A percentile compares a stretch with the other conserved stretches of the same genome.
phyloP scores from a whole-genome alignment of 257 asterid species.

The Nicotiana undulata region DNA sequence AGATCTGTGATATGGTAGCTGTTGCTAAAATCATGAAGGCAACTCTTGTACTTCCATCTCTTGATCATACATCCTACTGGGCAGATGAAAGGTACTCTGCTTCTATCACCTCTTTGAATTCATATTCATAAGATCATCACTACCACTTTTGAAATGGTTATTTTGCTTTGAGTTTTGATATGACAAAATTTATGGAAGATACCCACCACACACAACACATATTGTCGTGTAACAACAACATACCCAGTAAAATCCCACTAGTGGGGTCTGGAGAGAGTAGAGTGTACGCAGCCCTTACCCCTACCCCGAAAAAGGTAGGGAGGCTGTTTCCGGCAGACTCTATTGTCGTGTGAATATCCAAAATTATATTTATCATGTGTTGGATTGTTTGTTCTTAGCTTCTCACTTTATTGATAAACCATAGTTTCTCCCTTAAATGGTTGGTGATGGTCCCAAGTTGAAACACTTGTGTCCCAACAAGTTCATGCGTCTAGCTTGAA shows the following conservation, averaged over 20 bases:
- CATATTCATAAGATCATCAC: neutral
- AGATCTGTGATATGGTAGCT: constrained; percentile 99
- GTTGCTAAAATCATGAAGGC: constrained; percentile 91
- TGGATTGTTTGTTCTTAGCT: neutral
- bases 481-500: neutral
- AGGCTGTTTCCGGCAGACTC: too few species aligned
- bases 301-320: too few species aligned
- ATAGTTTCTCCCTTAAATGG: neutral
- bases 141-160: neutral
- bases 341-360: neutral
- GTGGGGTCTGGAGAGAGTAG: too few species aligned
- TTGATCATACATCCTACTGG: constrained; percentile 96
- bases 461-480: neutral
- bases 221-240: neutral
- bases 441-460: neutral
- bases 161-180: neutral
- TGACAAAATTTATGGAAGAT: neutral
- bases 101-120: neutral
- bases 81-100: constrained; percentile 76
- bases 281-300: too few species aligned
- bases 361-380: neutral
- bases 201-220: neutral
- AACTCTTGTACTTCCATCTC: constrained; percentile 88
- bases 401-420: too few species aligned
- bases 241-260: too few species aligned